Conservation (phyloP, 2,329 filamentous ascomycete genomes). For the Rachicladosporium sp. region DNA sequence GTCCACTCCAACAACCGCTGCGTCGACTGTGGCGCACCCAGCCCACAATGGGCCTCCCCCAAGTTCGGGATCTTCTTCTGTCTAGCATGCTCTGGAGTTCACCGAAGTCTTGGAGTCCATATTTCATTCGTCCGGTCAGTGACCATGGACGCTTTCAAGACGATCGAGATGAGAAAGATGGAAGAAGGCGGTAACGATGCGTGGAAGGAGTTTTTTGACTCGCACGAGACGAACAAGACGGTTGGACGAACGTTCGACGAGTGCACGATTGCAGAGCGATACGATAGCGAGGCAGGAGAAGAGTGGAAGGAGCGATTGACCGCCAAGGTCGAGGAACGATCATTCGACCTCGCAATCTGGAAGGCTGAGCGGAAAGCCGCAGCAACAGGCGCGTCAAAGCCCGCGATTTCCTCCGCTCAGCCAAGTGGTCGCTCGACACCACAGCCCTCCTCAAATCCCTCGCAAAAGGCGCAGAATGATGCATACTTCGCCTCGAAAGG, state of each 20-base stretch:
- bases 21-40: conserved; percentile 90
- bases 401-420: too few relatives aligned
- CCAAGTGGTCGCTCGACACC: too few relatives aligned
- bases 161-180: conserved; percentile 86
- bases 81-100: conserved; percentile 85
- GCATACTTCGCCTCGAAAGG: conserved; percentile 82
- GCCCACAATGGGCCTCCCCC: conserved; percentile 89
- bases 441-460: background rate
- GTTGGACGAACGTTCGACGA: conserved; percentile 57
- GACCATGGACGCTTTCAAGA: conserved; percentile 98
- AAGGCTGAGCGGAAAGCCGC: too few relatives aligned
- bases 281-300: conserved; percentile 79
- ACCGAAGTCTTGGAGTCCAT: conserved; percentile 89
- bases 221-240: conserved; percentile 33
- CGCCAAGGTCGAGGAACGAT: conserved; percentile 70
- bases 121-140: conserved; percentile 97
- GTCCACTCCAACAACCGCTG: conserved; percentile 78
- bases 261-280: conserved; percentile 79
- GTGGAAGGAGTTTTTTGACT: conserved; percentile 78
- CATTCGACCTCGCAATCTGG: too few relatives aligned
- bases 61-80: conserved; percentile 99
- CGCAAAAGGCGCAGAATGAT: conserved; percentile 57
- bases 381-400: too few relatives aligned
- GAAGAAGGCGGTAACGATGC: conserved; percentile 77
- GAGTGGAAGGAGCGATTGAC: conserved; percentile 88